Percentiles rank a stretch among this genome's conserved stretches.
Evolutionary conservation across 345 rosid species (phyloP).

Genomic region (Mallotus nudiflorus): DNA sequence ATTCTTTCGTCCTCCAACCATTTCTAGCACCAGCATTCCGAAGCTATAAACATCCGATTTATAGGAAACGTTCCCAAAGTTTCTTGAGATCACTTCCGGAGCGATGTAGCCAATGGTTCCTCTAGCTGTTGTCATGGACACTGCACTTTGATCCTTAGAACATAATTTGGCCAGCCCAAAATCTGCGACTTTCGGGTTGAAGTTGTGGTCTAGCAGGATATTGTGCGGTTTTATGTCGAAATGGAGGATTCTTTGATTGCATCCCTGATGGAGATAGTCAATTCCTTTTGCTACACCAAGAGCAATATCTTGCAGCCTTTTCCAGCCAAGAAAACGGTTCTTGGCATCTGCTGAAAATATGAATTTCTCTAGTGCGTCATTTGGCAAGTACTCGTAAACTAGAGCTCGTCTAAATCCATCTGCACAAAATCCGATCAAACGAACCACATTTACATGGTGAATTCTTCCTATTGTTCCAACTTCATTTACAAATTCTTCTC

Average conservation of each 20-base stretch:
- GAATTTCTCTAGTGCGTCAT: constrained; percentile 6
- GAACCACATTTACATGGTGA: constrained; percentile 12
- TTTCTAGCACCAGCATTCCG: constrained; percentile 16
- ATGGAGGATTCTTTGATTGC: constrained; percentile 12
- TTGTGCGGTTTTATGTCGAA: constrained; percentile 12
- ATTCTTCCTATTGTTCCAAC: constrained; percentile 7
- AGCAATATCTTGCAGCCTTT: constrained; percentile 4
- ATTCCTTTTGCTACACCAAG: constrained; percentile 4
- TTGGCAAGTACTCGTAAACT: constrained; percentile 10
- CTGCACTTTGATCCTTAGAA: constrained; percentile 16
- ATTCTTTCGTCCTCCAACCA: constrained; percentile 10
- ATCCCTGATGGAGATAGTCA: constrained; percentile 16
- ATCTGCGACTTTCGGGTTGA: constrained; percentile 11
- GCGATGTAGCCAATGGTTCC: constrained; percentile 14
- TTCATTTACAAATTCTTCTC: constrained; percentile 13
- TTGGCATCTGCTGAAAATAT: neutral
- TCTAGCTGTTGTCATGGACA: constrained; percentile 13
- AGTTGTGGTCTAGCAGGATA: constrained; percentile 3
- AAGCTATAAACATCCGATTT: constrained; percentile 15
- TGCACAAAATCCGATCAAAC: constrained; percentile 17
- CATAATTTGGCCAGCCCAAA: constrained; percentile 13
- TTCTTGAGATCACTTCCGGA: constrained; percentile 17
- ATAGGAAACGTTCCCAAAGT: constrained; percentile 8
- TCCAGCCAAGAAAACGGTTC: constrained; percentile 11
- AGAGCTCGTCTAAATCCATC: constrained; percentile 21